These are phyloP conservation scores for Plasmodium berghei DNA, from an alignment of 169 alveolate species.

Conservation along the genomic window DNA sequence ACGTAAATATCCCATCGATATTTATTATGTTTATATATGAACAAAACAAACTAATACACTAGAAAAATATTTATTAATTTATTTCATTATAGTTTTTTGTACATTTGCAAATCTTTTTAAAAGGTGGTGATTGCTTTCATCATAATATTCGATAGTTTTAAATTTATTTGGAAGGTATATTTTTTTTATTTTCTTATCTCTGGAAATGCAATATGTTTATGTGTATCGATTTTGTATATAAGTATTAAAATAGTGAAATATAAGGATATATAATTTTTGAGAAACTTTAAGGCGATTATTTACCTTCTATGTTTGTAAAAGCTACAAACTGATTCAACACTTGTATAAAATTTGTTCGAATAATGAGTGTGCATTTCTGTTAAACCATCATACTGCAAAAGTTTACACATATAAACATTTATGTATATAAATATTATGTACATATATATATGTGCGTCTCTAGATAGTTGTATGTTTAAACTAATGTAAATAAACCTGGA, in stretches of 20 bases:
- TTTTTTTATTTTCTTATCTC: conserved; percentile 57
- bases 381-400: conserved; percentile 66
- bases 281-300: neutral
- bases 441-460: neutral
- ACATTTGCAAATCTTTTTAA: conserved; percentile 44
- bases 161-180: conserved; percentile 46
- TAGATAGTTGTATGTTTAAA: neutral
- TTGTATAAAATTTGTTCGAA: conserved; percentile 30
- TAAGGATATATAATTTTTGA: neutral
- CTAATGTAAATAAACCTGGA: conserved; percentile 9
- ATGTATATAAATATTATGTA: neutral
- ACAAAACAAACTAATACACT: neutral
- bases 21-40: too few species aligned
- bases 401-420: neutral
- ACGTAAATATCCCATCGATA: neutral
- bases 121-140: conserved; percentile 26
- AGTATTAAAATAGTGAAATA: neutral
- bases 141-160: conserved; percentile 62
- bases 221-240: neutral
- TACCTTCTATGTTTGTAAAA: conserved; percentile 62
- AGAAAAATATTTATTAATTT: neutral
- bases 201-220: conserved; percentile 3
- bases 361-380: conserved; percentile 66
- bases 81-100: neutral
- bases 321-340: conserved; percentile 35